phyloP scores from a whole-genome alignment of 805 yeast species.

The Kuraishia capsulata region DNA sequence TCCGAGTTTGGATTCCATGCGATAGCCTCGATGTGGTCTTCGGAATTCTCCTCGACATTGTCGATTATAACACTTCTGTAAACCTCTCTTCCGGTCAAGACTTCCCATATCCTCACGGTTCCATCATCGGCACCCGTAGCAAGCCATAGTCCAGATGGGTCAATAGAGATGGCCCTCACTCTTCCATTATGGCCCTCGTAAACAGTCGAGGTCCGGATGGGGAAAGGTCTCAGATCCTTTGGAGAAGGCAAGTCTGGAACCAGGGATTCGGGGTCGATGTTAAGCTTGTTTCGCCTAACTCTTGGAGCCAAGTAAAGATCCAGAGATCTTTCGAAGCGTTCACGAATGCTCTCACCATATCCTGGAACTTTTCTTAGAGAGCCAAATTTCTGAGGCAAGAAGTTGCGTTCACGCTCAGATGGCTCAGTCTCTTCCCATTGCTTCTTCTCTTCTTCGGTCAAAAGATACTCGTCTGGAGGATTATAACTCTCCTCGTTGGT shows the following conservation, averaged over 20 bases:
- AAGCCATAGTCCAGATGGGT: conserved; percentile 87
- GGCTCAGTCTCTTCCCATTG: conserved; percentile 66
- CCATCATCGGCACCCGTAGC: conserved; percentile 99
- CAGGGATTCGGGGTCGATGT: conserved; percentile 92
- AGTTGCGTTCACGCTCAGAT: conserved; percentile 68
- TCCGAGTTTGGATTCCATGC: conserved; percentile 84
- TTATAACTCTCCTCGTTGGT: conserved; percentile 94
- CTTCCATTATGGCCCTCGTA: conserved; percentile 79
- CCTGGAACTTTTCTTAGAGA: conserved; percentile 92
- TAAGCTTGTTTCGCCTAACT: conserved; percentile 80
- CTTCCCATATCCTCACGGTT: conserved; percentile 93
- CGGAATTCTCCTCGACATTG: conserved; percentile 44
- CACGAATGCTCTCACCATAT: conserved; percentile 76
- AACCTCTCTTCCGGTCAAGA: conserved; percentile 89
- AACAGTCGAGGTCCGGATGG: conserved; percentile 77
- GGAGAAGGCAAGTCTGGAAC: conserved; percentile 97
- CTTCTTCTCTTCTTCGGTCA: conserved; percentile 67
- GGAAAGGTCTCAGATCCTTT: conserved; percentile 93
- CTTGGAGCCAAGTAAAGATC: conserved; percentile 95
- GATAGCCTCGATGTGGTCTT: conserved; percentile 71
- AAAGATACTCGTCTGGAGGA: conserved; percentile 92
- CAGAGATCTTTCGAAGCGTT: conserved; percentile 86
- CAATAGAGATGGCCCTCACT: conserved; percentile 74
- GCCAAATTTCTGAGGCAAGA: conserved; percentile 70
- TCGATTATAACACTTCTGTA: conserved; percentile 43